Percentiles rank a stretch among this genome's conserved stretches.
Evolutionary conservation across 306 rosid species (phyloP).

Genomic region (Ziziphus jujuba): DNA sequence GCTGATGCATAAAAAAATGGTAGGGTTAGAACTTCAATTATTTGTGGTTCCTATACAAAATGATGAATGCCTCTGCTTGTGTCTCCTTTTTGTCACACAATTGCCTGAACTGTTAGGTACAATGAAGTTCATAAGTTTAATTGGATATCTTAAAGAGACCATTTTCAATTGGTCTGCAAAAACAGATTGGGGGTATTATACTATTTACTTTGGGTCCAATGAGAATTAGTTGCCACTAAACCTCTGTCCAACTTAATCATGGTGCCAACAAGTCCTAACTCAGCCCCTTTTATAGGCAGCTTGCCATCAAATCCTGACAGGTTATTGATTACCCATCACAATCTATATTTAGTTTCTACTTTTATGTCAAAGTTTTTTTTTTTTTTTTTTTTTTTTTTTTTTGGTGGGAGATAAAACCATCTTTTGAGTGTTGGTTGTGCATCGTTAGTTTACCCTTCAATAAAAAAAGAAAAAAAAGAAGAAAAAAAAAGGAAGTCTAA

Average conservation of each 20-base stretch:
- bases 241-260: slow-evolving; percentile 25
- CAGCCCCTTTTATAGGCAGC: slow-evolving; percentile 4
- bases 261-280: slow-evolving; percentile 23
- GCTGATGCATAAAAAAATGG: neutral
- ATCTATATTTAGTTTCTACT: neutral
- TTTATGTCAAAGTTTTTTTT: slow-evolving; percentile 4
- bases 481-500: too few species aligned
- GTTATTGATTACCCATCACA: slow-evolving; percentile 9
- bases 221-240: neutral
- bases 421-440: neutral
- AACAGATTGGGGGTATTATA: neutral
- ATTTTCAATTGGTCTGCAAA: slow-evolving; percentile 1
- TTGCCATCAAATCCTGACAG: slow-evolving; percentile 11
- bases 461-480: too few species aligned
- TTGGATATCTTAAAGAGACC: slow-evolving; percentile 25
- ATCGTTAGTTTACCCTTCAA: neutral
- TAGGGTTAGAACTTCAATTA: slow-evolving; percentile 46
- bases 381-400: too few species aligned
- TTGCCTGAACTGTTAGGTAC: slow-evolving; percentile 32
- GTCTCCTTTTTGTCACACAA: slow-evolving; percentile 43
- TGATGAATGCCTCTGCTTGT: slow-evolving; percentile 41
- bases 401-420: neutral
- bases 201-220: neutral
- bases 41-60: slow-evolving; percentile 43
- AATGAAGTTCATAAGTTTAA: slow-evolving; percentile 1